These are phyloP conservation scores for Prunella vulgaris DNA, from an alignment of 257 asterid species.

Conservation along the genomic window DNA sequence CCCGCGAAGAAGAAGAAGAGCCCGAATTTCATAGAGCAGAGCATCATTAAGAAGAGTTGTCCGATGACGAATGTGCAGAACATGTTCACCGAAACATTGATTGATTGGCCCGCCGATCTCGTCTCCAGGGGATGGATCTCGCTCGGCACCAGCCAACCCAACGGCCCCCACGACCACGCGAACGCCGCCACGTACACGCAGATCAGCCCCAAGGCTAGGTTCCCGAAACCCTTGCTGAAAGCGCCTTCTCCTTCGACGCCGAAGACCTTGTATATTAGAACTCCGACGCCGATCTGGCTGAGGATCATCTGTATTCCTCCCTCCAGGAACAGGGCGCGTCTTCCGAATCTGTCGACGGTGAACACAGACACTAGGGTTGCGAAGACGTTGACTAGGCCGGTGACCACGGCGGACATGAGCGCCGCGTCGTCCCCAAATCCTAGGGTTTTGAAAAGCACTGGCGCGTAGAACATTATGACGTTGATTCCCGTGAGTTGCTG, in stretches of 20 bases:
- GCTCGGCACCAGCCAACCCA: slow-evolving; percentile 66
- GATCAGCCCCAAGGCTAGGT: slow-evolving; percentile 36
- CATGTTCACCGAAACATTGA: background rate
- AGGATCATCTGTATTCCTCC: background rate
- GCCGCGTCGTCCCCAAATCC: slow-evolving; percentile 52
- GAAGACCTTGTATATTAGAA: background rate
- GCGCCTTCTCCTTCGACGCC: background rate
- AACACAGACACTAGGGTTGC: slow-evolving; percentile 36
- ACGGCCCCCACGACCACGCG: slow-evolving; percentile 71
- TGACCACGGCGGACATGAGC: slow-evolving; percentile 45
- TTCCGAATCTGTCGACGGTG: background rate
- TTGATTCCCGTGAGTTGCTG: slow-evolving; percentile 59
- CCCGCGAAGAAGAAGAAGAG: slow-evolving; percentile 44
- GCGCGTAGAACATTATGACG: slow-evolving; percentile 62
- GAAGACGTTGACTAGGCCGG: slow-evolving; percentile 40
- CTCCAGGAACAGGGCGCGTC: background rate
- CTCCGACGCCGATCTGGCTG: background rate
- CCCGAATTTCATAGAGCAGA: slow-evolving; percentile 42
- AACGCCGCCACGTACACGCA: slow-evolving; percentile 53
- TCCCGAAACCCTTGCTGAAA: slow-evolving; percentile 19
- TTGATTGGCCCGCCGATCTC: slow-evolving; percentile 44
- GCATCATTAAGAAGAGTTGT: slow-evolving; percentile 32
- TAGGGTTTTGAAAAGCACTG: slow-evolving; percentile 53
- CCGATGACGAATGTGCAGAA: background rate
- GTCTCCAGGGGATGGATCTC: slow-evolving; percentile 56